A percentile compares a stretch with the other conserved stretches of the same genome.
Conservation (phyloP, 2,329 filamentous ascomycete genomes). For the Blastomyces emzantsi region DNA sequence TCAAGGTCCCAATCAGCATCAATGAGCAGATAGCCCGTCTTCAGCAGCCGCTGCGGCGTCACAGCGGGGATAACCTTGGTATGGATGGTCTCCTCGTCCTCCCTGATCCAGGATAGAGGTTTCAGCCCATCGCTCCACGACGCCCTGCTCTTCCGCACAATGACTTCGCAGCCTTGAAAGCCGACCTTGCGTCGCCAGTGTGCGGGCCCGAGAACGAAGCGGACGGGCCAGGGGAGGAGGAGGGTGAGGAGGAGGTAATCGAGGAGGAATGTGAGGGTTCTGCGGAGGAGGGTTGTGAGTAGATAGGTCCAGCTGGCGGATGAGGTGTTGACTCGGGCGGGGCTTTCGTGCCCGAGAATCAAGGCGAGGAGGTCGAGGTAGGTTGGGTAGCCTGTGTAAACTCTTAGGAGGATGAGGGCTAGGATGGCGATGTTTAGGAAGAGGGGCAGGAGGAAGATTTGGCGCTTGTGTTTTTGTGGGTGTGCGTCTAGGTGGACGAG, state of each 20-base stretch:
- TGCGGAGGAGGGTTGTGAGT: constrained; percentile 47
- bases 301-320: constrained; percentile 51
- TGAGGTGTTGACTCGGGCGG: constrained; percentile 54
- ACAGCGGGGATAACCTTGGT: constrained; percentile 59
- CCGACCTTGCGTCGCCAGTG: constrained; percentile 66
- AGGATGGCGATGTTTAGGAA: constrained; percentile 63
- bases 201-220: constrained; percentile 62
- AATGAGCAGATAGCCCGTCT: constrained; percentile 83
- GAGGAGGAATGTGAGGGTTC: constrained; percentile 58
- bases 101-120: constrained; percentile 27
- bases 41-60: constrained; percentile 56
- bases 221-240: constrained; percentile 63
- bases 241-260: constrained; percentile 63
- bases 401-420: constrained; percentile 56
- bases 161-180: constrained; percentile 70
- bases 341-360: constrained; percentile 56
- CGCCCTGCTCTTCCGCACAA: constrained; percentile 60
- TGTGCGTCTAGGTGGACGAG: constrained; percentile 73
- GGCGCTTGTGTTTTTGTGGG: constrained; percentile 62
- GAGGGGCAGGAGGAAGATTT: constrained; percentile 72
- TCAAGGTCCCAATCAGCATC: constrained; percentile 81
- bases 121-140: constrained; percentile 50
- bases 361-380: constrained; percentile 62
- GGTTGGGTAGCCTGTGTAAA: constrained; percentile 59
- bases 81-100: constrained; percentile 47